Base-by-base conservation (phyloP, 169 alveolate species). In the Hammondia hammondi region DNA sequence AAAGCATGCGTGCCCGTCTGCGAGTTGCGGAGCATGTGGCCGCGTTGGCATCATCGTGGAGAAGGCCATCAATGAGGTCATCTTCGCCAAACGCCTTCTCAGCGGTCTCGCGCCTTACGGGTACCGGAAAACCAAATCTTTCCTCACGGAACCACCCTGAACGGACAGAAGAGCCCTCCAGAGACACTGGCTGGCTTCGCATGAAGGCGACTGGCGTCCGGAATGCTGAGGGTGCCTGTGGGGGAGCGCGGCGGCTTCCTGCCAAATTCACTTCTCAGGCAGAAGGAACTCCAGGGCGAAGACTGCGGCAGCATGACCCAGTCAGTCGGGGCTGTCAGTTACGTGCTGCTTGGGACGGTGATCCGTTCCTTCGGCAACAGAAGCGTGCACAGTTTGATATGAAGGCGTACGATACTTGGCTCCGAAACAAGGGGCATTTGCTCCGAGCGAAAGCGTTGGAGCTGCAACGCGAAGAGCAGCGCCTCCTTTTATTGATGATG, bases 381-480 rank as follows among this genome's bases (percentile, higher is more conserved):
- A 82, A 48, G 81, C 92, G 84, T n/a, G 52, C 92, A 27, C 46
- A 91, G 32, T 84, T 92, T 77, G 95, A 92, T 61, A 85, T 85
- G 61, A 92, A 85, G 71, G 95, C 95, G 14, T 92, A 92, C 92
- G 95, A 92, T 48, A 90, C 92, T 21, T 92, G 95, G 95, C 81
- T 92, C 46, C 71, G 56, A 43, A 92, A 48, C 81, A 92, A 90
- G 5, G 95, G 95, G 35, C 95, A 92, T 71, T 91, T 92, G 67
- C 90, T 92, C 9, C 88, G 95, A 29, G 95, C 88, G 92, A 57
- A 85, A 87, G 95, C 92, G 37, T 92, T 92, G 32, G 89, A 92
- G 89, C 89, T 92, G 81, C 95, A 92, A 77, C 95, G 67, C 35
- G 95, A 92, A 56, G 95, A 92, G 95, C 95, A 92, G 70, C 85